These are phyloP conservation scores for Fusarium coicis DNA, from an alignment of 2,329 filamentous ascomycete species.

Conservation along the genomic window DNA sequence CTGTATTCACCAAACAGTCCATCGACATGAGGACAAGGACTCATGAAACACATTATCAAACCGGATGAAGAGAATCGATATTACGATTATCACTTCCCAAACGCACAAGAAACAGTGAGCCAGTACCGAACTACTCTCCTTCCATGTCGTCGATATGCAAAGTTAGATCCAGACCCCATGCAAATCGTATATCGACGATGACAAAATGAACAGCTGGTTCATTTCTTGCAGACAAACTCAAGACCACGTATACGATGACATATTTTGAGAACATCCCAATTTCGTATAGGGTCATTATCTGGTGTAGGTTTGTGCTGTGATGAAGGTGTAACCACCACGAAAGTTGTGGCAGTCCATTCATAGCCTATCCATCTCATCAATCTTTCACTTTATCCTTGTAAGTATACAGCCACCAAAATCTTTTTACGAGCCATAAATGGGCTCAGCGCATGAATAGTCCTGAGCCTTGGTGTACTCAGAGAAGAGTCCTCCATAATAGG, in stretches of 20 bases:
- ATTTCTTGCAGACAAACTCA: neutral
- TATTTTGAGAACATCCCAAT: neutral
- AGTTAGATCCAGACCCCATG: neutral
- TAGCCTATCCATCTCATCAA: too few relatives aligned
- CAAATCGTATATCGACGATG: neutral
- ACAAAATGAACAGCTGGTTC: neutral
- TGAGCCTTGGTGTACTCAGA: neutral
- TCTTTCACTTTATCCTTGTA: neutral
- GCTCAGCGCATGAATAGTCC: neutral
- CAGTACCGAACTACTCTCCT: neutral
- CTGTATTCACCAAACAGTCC: neutral
- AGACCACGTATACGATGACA: neutral
- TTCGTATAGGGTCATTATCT: neutral
- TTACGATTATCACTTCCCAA: neutral
- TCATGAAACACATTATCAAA: neutral
- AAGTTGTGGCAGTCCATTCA: neutral
- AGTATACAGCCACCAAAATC: neutral
- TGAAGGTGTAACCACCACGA: neutral
- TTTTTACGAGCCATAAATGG: neutral
- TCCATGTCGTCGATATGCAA: neutral
- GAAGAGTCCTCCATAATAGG: neutral
- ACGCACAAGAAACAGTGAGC: neutral
- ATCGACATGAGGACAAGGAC: neutral
- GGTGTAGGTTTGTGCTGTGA: neutral
- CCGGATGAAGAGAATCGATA: neutral